phyloP scores from a whole-genome alignment of 2,329 filamentous ascomycete species.

The Cercospora sp. region DNA sequence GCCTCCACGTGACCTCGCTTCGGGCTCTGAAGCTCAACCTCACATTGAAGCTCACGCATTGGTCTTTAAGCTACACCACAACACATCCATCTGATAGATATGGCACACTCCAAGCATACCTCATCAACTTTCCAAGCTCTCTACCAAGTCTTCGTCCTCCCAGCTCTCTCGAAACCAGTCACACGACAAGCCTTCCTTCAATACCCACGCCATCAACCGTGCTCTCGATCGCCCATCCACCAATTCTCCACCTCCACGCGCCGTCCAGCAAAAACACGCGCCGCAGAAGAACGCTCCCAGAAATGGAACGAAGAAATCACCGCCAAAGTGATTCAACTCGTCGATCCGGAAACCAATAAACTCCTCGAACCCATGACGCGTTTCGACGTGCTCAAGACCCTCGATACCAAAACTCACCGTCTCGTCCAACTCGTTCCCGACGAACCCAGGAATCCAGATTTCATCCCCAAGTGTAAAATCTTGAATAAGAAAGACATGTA shows the following conservation, averaged over 20 bases:
- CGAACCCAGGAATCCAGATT: slow-evolving; percentile 30
- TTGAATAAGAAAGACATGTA: slow-evolving; percentile 58
- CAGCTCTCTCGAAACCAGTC: slow-evolving; percentile 28
- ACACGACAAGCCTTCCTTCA: slow-evolving; percentile 12
- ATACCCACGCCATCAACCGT: slow-evolving; percentile 24
- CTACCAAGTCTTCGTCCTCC: slow-evolving; percentile 48
- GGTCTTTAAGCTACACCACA: background rate
- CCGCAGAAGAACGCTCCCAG: slow-evolving; percentile 43
- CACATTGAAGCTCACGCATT: background rate
- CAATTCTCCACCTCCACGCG: slow-evolving; percentile 31
- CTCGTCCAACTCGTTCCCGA: slow-evolving; percentile 51
- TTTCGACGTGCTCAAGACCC: slow-evolving; percentile 42
- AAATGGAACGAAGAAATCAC: slow-evolving; percentile 53
- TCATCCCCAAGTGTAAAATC: slow-evolving; percentile 71
- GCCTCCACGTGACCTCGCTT: background rate
- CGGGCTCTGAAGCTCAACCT: background rate
- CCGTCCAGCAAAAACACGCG: slow-evolving; percentile 38
- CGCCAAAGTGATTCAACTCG: slow-evolving; percentile 46
- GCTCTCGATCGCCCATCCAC: slow-evolving; percentile 19
- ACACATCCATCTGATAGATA: background rate
- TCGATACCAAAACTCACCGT: slow-evolving; percentile 54
- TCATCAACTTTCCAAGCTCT: slow-evolving; percentile 39
- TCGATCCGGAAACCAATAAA: slow-evolving; percentile 42
- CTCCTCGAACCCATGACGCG: slow-evolving; percentile 35
- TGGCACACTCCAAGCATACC: slow-evolving; percentile 22